Conservation (phyloP, 768 basidiomycete genomes). For the Pulveroboletus sp. region DNA sequence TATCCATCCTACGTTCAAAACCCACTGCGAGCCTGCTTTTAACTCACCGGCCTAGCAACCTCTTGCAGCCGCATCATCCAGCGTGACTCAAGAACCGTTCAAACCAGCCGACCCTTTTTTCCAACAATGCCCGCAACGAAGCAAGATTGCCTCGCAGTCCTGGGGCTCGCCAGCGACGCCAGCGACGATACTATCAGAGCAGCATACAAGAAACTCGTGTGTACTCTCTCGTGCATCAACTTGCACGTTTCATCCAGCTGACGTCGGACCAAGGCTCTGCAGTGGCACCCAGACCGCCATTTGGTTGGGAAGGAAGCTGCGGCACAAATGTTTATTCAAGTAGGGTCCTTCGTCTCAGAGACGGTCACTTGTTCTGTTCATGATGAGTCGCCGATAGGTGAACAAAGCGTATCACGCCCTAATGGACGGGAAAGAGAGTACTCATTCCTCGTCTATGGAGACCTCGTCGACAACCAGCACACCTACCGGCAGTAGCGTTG, state of each 20-base stretch:
- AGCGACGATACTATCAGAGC: slow-evolving; percentile 49
- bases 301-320: slow-evolving; percentile 46
- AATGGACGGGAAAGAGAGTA: slow-evolving; percentile 38
- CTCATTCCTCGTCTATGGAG: slow-evolving; percentile 26
- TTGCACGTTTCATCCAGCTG: slow-evolving; percentile 18
- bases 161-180: slow-evolving; percentile 43
- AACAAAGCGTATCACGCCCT: slow-evolving; percentile 54
- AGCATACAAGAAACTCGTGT: slow-evolving; percentile 61
- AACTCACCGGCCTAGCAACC: slow-evolving; percentile 4
- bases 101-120: slow-evolving; percentile 9
- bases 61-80: slow-evolving; percentile 6
- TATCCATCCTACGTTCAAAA: slow-evolving; percentile 15
- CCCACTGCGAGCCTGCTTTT: slow-evolving; percentile 6
- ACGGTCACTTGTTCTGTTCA: background rate
- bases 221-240: slow-evolving; percentile 21
- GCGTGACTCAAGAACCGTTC: slow-evolving; percentile 10
- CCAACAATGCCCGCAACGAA: slow-evolving; percentile 28
- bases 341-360: slow-evolving; percentile 24
- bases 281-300: slow-evolving; percentile 68
- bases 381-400: slow-evolving; percentile 32
- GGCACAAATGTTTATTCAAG: slow-evolving; percentile 55
- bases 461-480: slow-evolving; percentile 22
- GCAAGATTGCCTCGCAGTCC: slow-evolving; percentile 35
- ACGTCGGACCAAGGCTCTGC: slow-evolving; percentile 42
- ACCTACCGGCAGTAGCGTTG: slow-evolving; percentile 15